Evolutionary conservation across 345 rosid species (phyloP).

Genomic region (Ailanthus altissimus): DNA sequence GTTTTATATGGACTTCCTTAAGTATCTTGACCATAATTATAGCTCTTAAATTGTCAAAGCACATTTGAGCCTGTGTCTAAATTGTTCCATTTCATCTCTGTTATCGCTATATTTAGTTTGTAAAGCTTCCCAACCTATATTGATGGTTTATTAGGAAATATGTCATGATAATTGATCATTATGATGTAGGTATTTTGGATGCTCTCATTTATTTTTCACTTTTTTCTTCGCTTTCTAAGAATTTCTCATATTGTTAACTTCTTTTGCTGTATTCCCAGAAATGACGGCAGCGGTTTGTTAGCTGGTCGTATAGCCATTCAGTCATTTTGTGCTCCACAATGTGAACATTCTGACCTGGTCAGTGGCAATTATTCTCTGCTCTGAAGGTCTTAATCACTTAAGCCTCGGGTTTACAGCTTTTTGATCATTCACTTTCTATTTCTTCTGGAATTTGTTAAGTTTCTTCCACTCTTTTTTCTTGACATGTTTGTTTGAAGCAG

Average conservation of each 20-base stretch:
- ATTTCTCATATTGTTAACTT: neutral
- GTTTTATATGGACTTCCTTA: neutral
- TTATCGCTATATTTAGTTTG: neutral
- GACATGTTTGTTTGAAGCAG: neutral
- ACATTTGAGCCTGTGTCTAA: neutral
- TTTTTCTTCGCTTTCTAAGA: neutral
- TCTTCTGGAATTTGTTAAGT: neutral
- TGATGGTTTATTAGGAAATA: neutral
- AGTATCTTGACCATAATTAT: neutral
- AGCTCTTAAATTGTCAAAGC: neutral
- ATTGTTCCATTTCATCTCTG: neutral
- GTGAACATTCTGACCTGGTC: constrained; percentile 69
- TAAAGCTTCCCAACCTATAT: neutral
- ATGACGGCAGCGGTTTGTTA: constrained; percentile 46
- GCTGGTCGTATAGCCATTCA: constrained; percentile 82
- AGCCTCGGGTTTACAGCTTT: constrained; percentile 9
- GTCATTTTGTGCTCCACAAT: constrained; percentile 86
- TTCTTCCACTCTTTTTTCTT: neutral
- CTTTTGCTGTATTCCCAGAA: constrained; percentile 42
- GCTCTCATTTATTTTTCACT: neutral
- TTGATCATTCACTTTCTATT: neutral
- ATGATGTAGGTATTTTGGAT: neutral
- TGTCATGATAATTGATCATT: neutral
- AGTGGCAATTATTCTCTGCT: constrained; percentile 22
- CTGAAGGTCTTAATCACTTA: constrained; percentile 17